These are phyloP conservation scores for Rhododendron williamsianum DNA, from an alignment of 148 eudicot genomes.

Conservation along the genomic window DNA sequence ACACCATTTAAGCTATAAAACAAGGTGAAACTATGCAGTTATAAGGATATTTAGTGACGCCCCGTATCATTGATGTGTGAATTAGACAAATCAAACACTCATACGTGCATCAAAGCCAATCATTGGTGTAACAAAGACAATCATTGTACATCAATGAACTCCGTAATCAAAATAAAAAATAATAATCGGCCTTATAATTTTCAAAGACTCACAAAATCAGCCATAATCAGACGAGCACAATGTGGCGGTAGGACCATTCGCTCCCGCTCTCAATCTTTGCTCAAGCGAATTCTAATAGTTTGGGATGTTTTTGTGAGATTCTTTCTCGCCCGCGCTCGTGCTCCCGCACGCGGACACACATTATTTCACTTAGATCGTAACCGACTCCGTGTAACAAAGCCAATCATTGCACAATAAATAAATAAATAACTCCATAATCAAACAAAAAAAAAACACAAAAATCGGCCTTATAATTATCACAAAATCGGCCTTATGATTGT, in stretches of 20 bases:
- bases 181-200: not conserved
- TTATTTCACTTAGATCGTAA: not conserved
- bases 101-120: not conserved
- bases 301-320: not conserved
- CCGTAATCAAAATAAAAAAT: not conserved
- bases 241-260: not conserved
- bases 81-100: not conserved
- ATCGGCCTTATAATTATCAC: not conserved
- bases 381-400: not conserved
- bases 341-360: not conserved
- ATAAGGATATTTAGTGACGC: not conserved
- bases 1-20: not conserved
- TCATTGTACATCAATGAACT: not conserved
- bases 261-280: not conserved
- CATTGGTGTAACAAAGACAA: not conserved
- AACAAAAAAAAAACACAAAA: not conserved
- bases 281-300: not conserved
- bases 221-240: not conserved
- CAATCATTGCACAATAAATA: not conserved
- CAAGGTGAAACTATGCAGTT: not conserved
- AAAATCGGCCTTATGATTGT: too few species aligned
- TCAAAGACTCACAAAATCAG: conserved; percentile 27
- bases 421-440: not conserved
- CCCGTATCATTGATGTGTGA: not conserved
- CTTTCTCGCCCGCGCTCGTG: not conserved